Evolutionary conservation across 768 basidiomycete species (phyloP), one percentile per base, ranked within the genome.

Genomic region (Gelatoporia subvermispora): DNA sequence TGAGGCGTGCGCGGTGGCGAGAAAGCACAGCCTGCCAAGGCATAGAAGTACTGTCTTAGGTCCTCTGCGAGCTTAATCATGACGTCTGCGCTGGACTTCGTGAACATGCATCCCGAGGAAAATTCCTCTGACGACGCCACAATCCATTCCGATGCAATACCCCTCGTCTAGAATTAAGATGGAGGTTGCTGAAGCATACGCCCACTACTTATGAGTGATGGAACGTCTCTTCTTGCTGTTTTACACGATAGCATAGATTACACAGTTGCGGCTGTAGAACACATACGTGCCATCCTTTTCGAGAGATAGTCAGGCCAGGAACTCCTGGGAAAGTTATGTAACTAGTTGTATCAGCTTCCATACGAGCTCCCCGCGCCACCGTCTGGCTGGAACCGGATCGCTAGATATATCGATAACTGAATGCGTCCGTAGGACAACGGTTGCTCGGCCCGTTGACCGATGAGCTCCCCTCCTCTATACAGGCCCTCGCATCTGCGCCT

Each of bases 41-140:
- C 65, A 7, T 47, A 62, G 2, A 47, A 53, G 2, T 50, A 64
- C 42, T 74, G 57, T 43, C 53, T 46, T 16, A 48, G 61, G 0
- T 56, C 68, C 21, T 57, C 53, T 1, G 65, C 66, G 1, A 65
- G 67, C 24, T 49, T 72, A 18, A 68, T 76, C 48, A 53, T 68
- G 18, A 62, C 65, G 7, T 62, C 68, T 4, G 66, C 66, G 0
- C 41, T 74, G 39, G 68, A 69, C 31, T 63, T 66, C 34, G 49
- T 76, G 17, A 63, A 65, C 31, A 64, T 53, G 60, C 43, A 40
- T 67, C 35, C 49, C 71, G 11, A 71, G 72, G 25, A 25, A 60
- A 16, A 60, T 65, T 18, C 64, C 62, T 2, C 45, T 48, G 16
- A 55, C n/a, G n/a, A 53, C 2, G 61, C 70, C 60, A 44, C 23